Evolutionary conservation across 371 early-diverging fungal species (phyloP), one percentile per base, ranked within the genome.

Genomic region (Syncephalastrum sp.): DNA sequence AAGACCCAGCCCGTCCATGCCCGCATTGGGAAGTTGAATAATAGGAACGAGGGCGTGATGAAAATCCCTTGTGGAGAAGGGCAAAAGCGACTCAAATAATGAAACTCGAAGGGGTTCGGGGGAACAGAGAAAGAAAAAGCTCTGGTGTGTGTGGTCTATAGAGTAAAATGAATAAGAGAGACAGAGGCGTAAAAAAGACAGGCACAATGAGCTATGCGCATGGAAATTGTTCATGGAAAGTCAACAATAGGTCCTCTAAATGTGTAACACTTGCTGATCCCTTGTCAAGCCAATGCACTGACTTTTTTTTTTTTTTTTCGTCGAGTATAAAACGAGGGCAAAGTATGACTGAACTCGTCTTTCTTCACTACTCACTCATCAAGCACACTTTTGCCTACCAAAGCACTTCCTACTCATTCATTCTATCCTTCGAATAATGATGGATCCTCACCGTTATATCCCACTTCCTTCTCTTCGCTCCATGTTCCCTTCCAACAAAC

Each of bases 391-490:
- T 50, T 51, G 38, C n/a, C 48, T 41, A 15, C 47, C 38, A 15
- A 25, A 15, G 12, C 23, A 17, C 17, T 44, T 19, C 17, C 7
- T 54, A 15, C 43, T 23, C 41, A 17, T 23, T 24, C 23, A 25
- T 10, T 14, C 21, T 33, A 33, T 10, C 38, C 12, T 12, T 33
- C 8, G 38, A 33, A 15, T 17, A 5, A 56, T 56, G 57, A 56
- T 45, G 24, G 57, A 56, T 14, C 42, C 57, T 56, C 49, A 42
- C 27, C 57, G 42, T 24, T 41, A 41, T 21, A 42, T 42, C 25
- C 57, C 47, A 56, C 46, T 59, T 13, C 59, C 52, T 16, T 48
- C 52, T 52, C 45, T 52, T 12, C 52, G n/a, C 38, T 44, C 59
- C 14, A 21, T 51, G 52, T 23, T 46, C 38, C 25, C 52, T 12